Percentiles rank a stretch among this genome's conserved stretches.
Conservation (phyloP, 345 rosid genomes). For the Ceriops decandra region DNA sequence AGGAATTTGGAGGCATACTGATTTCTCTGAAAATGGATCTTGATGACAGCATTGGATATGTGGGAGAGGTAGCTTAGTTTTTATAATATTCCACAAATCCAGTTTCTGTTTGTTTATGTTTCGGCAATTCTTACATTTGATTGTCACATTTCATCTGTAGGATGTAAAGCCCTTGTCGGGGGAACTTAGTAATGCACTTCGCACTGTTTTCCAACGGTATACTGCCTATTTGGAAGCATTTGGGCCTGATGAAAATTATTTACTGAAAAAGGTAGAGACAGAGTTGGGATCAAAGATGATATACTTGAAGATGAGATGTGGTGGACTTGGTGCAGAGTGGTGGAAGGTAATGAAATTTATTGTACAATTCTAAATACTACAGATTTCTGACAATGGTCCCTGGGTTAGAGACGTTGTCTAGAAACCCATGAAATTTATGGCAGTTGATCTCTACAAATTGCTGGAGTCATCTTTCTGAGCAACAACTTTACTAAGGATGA, state of each 20-base stretch:
- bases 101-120: not conserved
- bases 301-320: slow-evolving; percentile 93
- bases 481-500: not conserved
- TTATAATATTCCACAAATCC: not conserved
- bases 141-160: slow-evolving; percentile 37
- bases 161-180: slow-evolving; percentile 63
- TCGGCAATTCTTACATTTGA: slow-evolving; percentile 10
- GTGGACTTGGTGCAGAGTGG: slow-evolving; percentile 85
- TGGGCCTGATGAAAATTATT: slow-evolving; percentile 65
- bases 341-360: slow-evolving; percentile 64
- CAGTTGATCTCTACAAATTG: not conserved
- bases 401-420: not conserved
- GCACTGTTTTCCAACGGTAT: slow-evolving; percentile 57
- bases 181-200: slow-evolving; percentile 49
- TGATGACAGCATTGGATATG: slow-evolving; percentile 77
- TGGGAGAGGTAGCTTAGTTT: slow-evolving; percentile 72
- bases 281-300: slow-evolving; percentile 96
- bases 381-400: not conserved
- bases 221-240: slow-evolving; percentile 60
- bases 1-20: slow-evolving; percentile 71
- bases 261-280: slow-evolving; percentile 86
- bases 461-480: not conserved
- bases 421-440: not conserved
- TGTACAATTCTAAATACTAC: not conserved
- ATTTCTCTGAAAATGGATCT: slow-evolving; percentile 75